phyloP scores from a whole-genome alignment of 108 stramenopile species.

The Nitzschia sp. region DNA sequence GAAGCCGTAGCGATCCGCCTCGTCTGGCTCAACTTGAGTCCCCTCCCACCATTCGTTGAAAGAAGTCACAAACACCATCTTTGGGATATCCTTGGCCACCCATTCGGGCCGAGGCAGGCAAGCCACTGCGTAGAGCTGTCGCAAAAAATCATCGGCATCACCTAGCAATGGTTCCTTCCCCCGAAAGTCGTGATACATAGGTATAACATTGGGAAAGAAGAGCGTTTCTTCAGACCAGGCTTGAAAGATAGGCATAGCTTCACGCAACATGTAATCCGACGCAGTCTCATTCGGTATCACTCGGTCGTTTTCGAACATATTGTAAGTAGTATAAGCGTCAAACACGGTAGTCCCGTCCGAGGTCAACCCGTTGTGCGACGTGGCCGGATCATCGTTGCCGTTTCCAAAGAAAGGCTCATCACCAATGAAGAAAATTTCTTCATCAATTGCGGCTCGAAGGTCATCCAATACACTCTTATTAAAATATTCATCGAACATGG shows the following conservation, averaged over 20 bases:
- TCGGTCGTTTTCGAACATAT: slow-evolving; percentile 20
- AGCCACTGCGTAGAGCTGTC: slow-evolving; percentile 23
- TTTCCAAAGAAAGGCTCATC: slow-evolving; percentile 27
- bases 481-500: neutral
- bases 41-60: slow-evolving; percentile 48
- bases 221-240: slow-evolving; percentile 29
- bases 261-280: slow-evolving; percentile 27
- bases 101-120: slow-evolving; percentile 29
- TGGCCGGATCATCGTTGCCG: slow-evolving; percentile 6
- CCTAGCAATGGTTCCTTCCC: slow-evolving; percentile 26
- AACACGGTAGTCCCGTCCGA: slow-evolving; percentile 22
- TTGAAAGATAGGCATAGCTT: slow-evolving; percentile 30
- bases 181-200: slow-evolving; percentile 34
- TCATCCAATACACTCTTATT: slow-evolving; percentile 9
- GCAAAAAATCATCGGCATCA: slow-evolving; percentile 5
- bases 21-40: slow-evolving; percentile 31
- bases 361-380: slow-evolving; percentile 9
- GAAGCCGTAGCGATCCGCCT: slow-evolving; percentile 18
- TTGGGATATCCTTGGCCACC: slow-evolving; percentile 13
- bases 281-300: slow-evolving; percentile 23
- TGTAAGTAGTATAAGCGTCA: slow-evolving; percentile 40
- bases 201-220: slow-evolving; percentile 38
- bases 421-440: slow-evolving; percentile 34
- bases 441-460: slow-evolving; percentile 14
- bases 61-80: slow-evolving; percentile 33